These are phyloP conservation scores for Trichomonascaceae sp. DNA, from an alignment of 1,139 yeast species.

Conservation along the genomic window DNA sequence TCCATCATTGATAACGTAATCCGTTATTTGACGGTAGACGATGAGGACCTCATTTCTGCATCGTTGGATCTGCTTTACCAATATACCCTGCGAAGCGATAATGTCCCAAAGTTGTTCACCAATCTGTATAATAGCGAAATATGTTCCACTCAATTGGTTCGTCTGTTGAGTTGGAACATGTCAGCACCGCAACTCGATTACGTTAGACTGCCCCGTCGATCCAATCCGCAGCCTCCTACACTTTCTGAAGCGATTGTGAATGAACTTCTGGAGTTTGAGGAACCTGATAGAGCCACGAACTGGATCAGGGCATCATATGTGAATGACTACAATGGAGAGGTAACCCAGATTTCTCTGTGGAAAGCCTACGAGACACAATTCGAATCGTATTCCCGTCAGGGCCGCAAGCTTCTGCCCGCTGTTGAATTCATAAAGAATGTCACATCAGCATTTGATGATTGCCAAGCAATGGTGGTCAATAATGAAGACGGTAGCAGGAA, in stretches of 20 bases:
- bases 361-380: constrained; percentile 88
- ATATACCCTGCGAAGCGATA: constrained; percentile 47
- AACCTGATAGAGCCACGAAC: constrained; percentile 86
- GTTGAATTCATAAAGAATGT: constrained; percentile 96
- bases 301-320: constrained; percentile 95
- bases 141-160: constrained; percentile 48
- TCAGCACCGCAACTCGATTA: constrained; percentile 30
- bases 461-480: constrained; percentile 85
- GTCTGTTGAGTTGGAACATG: constrained; percentile 52
- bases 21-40: constrained; percentile 44
- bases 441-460: constrained; percentile 80
- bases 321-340: constrained; percentile 70
- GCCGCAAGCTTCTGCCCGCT: constrained; percentile 68
- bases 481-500: constrained; percentile 56
- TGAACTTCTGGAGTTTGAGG: constrained; percentile 60
- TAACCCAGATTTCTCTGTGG: constrained; percentile 94
- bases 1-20: constrained; percentile 32
- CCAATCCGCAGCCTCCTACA: constrained; percentile 55
- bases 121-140: constrained; percentile 39
- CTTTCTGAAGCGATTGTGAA: constrained; percentile 55
- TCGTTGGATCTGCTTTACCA: constrained; percentile 63
- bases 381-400: constrained; percentile 44
- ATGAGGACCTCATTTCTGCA: constrained; percentile 59
- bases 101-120: constrained; percentile 26
- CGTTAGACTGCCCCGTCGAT: constrained; percentile 34